Evolutionary conservation across 2,329 filamentous ascomycete genomes (phyloP).

Genomic region (Aspergillus sergii): DNA sequence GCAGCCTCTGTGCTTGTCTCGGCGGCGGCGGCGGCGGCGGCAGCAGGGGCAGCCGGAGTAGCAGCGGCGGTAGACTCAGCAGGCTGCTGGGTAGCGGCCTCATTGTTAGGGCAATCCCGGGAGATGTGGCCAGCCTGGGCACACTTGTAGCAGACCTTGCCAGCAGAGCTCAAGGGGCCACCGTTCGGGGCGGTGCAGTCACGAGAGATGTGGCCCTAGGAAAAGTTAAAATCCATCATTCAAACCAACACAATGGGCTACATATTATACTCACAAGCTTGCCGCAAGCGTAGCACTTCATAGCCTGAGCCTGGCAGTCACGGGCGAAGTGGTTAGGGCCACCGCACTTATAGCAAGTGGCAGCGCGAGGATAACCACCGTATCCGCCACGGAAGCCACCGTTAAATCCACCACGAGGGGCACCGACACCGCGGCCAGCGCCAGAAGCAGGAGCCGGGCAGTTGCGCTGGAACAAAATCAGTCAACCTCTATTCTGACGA

Average conservation of each 20-base stretch:
- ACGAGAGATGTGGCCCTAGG: conserved; percentile 77
- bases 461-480: conserved; percentile 61
- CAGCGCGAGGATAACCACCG: conserved; percentile 57
- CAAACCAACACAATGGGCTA: background rate
- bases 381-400: conserved; percentile 73
- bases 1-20: conserved; percentile 40
- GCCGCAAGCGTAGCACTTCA: conserved; percentile 98
- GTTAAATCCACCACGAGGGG: conserved; percentile 66
- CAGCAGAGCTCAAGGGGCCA: conserved; percentile 89
- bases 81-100: conserved; percentile 44
- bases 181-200: conserved; percentile 98
- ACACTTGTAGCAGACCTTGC: conserved; percentile 98
- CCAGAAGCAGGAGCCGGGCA: conserved; percentile 74
- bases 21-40: conserved; percentile 41
- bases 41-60: conserved; percentile 25
- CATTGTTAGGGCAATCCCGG: conserved; percentile 85
- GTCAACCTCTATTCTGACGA: background rate
- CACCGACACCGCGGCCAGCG: conserved; percentile 65
- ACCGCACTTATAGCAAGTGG: conserved; percentile 71
- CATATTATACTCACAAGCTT: conserved; percentile 62
- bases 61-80: conserved; percentile 37
- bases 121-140: conserved; percentile 95
- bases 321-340: conserved; percentile 97
- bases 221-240: background rate
- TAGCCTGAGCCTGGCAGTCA: conserved; percentile 96